Conservation (phyloP, 73 alveolate genomes). For the Tetrahymena elliotti region DNA sequence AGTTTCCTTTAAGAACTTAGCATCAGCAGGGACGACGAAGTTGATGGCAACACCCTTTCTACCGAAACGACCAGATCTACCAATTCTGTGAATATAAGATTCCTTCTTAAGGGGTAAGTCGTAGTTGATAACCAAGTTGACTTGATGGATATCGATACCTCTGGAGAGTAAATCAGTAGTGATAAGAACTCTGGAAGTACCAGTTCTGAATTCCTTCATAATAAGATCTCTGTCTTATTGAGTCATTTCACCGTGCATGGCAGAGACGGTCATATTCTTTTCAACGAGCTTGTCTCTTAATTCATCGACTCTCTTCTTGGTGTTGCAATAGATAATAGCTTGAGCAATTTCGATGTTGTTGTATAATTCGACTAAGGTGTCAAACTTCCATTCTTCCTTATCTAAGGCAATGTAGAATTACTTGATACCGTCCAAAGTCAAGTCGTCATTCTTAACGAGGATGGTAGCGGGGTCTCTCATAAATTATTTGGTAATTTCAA, state of each 20-base stretch:
- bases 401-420: constrained; percentile 83
- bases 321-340: constrained; percentile 69
- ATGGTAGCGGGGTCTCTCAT: constrained; percentile 81
- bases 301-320: constrained; percentile 62
- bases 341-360: constrained; percentile 81
- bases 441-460: constrained; percentile 75
- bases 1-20: constrained; percentile 46
- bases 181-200: constrained; percentile 82
- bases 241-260: constrained; percentile 87
- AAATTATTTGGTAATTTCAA: constrained; percentile 66
- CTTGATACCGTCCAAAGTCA: constrained; percentile 80
- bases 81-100: constrained; percentile 74
- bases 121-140: constrained; percentile 84
- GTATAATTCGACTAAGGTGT: constrained; percentile 75
- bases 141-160: constrained; percentile 96
- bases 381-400: constrained; percentile 85
- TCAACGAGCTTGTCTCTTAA: constrained; percentile 70
- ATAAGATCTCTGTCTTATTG: constrained; percentile 78
- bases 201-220: constrained; percentile 89
- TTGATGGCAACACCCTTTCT: constrained; percentile 55
- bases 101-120: constrained; percentile 82
- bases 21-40: constrained; percentile 54
- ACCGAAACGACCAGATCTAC: constrained; percentile 55
- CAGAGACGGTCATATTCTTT: constrained; percentile 68
- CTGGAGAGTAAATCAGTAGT: constrained; percentile 88